These are phyloP conservation scores for Hypoxylon intermedium DNA, from an alignment of 495 filamentous ascomycete genomes.

Conservation along the genomic window DNA sequence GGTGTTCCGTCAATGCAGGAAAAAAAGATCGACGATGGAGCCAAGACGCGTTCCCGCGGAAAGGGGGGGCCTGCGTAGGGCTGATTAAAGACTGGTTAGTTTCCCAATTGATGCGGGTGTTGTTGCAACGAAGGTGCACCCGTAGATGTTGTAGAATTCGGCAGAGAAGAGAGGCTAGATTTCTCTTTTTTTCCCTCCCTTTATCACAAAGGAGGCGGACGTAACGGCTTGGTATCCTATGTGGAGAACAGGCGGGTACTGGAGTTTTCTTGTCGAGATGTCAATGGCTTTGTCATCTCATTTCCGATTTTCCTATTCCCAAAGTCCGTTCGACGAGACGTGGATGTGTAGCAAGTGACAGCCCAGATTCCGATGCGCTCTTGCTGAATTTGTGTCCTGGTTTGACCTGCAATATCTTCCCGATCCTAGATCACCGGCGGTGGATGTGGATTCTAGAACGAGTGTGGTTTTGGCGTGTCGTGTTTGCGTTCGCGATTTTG, in stretches of 20 bases:
- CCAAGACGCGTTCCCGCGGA: constrained; percentile 15
- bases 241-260: constrained; percentile 33
- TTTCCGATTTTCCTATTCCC: constrained; percentile 22
- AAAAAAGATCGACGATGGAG: constrained; percentile 25
- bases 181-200: constrained; percentile 14
- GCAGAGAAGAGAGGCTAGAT: constrained; percentile 9
- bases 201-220: constrained; percentile 32
- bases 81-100: constrained; percentile 9
- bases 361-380: constrained; percentile 10
- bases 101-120: constrained; percentile 9
- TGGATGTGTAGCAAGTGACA: not conserved
- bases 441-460: constrained; percentile 14
- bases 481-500: constrained; percentile 11
- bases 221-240: constrained; percentile 24
- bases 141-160: constrained; percentile 4
- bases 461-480: constrained; percentile 22
- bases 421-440: constrained; percentile 19
- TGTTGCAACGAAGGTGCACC: constrained; percentile 17
- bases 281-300: constrained; percentile 41
- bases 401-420: constrained; percentile 21
- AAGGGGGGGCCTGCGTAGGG: constrained; percentile 20
- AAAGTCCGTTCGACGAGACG: constrained; percentile 2
- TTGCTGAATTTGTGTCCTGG: constrained; percentile 20
- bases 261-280: constrained; percentile 25
- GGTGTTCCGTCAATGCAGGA: constrained; percentile 5